phyloP scores from a whole-genome alignment of 768 basidiomycete species.

The Amanita rubescens region DNA sequence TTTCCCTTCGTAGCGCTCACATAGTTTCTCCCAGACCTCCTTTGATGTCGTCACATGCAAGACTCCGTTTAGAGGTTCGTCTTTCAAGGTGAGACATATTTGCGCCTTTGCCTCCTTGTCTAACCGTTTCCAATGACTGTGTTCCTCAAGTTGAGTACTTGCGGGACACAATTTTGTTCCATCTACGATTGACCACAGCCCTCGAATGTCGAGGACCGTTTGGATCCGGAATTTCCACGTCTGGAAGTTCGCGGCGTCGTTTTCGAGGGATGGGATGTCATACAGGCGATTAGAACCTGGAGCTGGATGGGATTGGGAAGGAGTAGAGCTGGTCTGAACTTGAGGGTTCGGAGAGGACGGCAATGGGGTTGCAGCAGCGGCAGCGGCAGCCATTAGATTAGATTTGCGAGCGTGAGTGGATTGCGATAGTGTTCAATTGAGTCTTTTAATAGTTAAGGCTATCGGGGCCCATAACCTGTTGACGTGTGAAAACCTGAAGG shows the following conservation, averaged over 20 bases:
- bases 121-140: neutral
- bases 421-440: neutral
- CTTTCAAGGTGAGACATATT: conserved; percentile 13
- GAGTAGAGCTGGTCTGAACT: no score
- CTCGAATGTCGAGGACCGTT: neutral
- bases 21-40: conserved; percentile 12
- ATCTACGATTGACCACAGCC: neutral
- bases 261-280: no score
- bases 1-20: conserved; percentile 12
- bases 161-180: no score
- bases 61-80: conserved; percentile 13
- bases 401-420: no score
- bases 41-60: conserved; percentile 7
- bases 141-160: no score
- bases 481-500: no score
- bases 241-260: no score
- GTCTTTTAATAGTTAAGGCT: neutral
- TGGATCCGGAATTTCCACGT: no score
- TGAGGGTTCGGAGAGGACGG: no score
- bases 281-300: no score
- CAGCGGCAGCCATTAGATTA: no score
- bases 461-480: neutral
- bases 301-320: neutral
- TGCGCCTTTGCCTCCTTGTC: conserved; percentile 12
- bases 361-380: no score